Percentiles rank a stretch among this genome's conserved stretches.
Evolutionary conservation across 2,329 filamentous ascomycete species (phyloP).

Genomic region (Diaporthe amygdali): DNA sequence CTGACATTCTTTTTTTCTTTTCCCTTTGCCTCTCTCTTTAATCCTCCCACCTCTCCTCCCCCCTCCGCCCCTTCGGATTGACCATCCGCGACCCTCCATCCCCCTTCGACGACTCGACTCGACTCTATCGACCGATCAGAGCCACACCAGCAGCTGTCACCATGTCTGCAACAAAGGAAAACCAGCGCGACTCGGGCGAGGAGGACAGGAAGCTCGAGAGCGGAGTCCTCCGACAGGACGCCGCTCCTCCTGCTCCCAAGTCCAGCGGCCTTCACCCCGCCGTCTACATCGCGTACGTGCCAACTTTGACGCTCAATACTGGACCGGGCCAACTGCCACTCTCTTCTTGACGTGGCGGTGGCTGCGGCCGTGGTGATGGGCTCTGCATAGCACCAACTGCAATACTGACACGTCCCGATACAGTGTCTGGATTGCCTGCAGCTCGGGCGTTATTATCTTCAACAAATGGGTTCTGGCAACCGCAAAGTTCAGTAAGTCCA

Average conservation of each 20-base stretch:
- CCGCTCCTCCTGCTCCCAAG: conserved; percentile 21
- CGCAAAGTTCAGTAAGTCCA: conserved; percentile 62
- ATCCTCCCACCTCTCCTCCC: background rate
- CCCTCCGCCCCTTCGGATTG: background rate
- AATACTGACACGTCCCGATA: conserved; percentile 12
- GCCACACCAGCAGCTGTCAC: background rate
- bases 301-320: background rate
- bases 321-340: conserved; percentile 34
- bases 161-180: conserved; percentile 26
- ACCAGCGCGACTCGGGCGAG: conserved; percentile 26
- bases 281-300: conserved; percentile 70
- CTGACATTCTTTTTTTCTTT: background rate
- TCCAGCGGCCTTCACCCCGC: conserved; percentile 65
- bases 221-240: conserved; percentile 23
- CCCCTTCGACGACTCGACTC: background rate
- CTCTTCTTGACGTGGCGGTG: background rate
- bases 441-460: conserved; percentile 90
- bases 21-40: background rate
- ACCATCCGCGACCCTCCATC: background rate
- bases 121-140: background rate
- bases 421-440: conserved; percentile 87
- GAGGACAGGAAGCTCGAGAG: conserved; percentile 28
- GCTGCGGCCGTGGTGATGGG: background rate
- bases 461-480: conserved; percentile 95
- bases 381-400: background rate